Percentiles rank a stretch among this genome's conserved stretches.
Conservation (phyloP, 192 early-diverging fungal species). For the Radiomyces spectabilis region DNA sequence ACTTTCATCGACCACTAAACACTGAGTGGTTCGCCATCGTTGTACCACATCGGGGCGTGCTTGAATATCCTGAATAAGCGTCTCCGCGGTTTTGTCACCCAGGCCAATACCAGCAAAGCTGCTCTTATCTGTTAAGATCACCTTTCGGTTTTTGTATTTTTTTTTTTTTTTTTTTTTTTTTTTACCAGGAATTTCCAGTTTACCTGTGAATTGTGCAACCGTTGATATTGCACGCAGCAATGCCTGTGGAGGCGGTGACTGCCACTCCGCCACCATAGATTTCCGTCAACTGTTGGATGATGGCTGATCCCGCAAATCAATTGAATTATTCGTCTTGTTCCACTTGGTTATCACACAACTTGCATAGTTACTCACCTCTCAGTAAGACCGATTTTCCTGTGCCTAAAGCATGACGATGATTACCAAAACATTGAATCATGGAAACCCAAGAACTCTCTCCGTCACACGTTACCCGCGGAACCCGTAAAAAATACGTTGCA, state of each 20-base stretch:
- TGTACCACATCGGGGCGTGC: slow-evolving; percentile 7
- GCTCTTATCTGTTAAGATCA: background rate
- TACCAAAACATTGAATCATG: background rate
- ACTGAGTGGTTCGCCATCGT: slow-evolving; percentile 48
- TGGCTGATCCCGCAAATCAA: too few relatives aligned
- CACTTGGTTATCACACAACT: background rate
- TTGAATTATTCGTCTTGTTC: background rate
- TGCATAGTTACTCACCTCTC: slow-evolving; percentile 11
- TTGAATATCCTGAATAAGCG: slow-evolving; percentile 14
- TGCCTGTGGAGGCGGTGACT: slow-evolving; percentile 66
- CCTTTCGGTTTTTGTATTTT: background rate
- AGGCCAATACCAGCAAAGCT: slow-evolving; percentile 58
- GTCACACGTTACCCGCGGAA: slow-evolving; percentile 37
- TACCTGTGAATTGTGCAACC: slow-evolving; percentile 58
- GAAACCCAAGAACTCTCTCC: background rate
- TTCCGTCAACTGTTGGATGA: slow-evolving; percentile 23
- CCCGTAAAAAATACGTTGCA: slow-evolving; percentile 67
- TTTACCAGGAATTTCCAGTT: background rate
- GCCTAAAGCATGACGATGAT: slow-evolving; percentile 22
- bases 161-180: background rate
- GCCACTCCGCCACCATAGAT: slow-evolving; percentile 31
- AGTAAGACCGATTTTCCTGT: slow-evolving; percentile 40
- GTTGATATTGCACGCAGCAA: slow-evolving; percentile 67
- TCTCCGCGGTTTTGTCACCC: slow-evolving; percentile 27
- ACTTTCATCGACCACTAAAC: slow-evolving; percentile 69